Evolutionary conservation across 176 grass and related monocot species (phyloP).

Genomic region (Oropetium thomaeum): DNA sequence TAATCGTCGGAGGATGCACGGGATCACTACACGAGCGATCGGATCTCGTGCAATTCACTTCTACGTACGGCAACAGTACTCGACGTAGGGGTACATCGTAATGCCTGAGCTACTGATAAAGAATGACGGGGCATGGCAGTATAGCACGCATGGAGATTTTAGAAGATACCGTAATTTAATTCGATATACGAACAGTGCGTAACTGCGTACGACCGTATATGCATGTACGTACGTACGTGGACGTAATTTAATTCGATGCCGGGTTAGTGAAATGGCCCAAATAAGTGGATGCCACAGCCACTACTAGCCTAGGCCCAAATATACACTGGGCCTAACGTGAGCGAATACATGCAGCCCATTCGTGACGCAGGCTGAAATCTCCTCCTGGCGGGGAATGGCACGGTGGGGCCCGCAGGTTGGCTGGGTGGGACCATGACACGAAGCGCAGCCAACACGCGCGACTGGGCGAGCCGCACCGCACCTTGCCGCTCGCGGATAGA

Average conservation of each 20-base stretch:
- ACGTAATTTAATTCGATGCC: no score
- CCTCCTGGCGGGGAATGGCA: neutral
- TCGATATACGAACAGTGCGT: neutral
- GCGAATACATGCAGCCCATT: neutral
- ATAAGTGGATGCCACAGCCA: neutral
- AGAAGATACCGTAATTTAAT: neutral
- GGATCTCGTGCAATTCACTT: neutral
- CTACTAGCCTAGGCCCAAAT: neutral
- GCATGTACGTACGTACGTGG: no score
- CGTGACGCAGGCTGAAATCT: neutral
- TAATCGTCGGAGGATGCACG: neutral
- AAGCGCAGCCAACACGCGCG: neutral
- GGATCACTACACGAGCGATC: neutral
- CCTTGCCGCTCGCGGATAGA: neutral
- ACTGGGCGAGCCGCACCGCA: slow-evolving; percentile 7
- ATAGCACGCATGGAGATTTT: neutral
- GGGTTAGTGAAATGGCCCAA: neutral
- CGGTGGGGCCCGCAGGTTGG: neutral
- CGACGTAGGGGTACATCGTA: neutral
- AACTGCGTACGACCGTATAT: neutral
- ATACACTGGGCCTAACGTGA: neutral
- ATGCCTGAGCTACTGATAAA: neutral
- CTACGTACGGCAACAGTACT: neutral
- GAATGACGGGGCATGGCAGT: neutral
- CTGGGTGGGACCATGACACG: neutral